Conservation (phyloP, 768 basidiomycete species). For the Psilocybe subaeruginosa region DNA sequence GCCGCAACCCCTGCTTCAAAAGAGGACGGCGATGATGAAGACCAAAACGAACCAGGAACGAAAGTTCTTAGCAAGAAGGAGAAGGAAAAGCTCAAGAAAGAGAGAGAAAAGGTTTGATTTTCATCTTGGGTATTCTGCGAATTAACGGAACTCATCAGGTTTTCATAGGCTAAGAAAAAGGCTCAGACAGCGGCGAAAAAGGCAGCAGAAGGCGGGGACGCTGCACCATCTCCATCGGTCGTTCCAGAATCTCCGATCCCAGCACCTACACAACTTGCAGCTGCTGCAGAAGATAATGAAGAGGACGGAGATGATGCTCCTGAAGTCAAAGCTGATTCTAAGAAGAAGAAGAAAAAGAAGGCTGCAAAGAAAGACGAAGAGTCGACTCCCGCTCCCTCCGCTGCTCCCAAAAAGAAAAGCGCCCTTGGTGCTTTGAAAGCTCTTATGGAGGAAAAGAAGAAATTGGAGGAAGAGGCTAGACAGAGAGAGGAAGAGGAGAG, state of each 20-base stretch:
- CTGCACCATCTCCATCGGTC: slow-evolving; percentile 27
- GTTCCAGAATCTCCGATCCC: slow-evolving; percentile 31
- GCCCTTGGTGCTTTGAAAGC: slow-evolving; percentile 86
- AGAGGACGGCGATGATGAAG: slow-evolving; percentile 49
- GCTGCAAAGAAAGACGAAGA: slow-evolving; percentile 67
- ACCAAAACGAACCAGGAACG: slow-evolving; percentile 57
- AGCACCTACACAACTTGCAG: slow-evolving; percentile 28
- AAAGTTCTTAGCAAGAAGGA: slow-evolving; percentile 91
- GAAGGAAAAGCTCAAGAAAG: slow-evolving; percentile 97
- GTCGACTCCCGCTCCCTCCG: slow-evolving; percentile 42
- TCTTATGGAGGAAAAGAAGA: slow-evolving; percentile 91
- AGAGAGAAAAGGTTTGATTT: slow-evolving; percentile 81
- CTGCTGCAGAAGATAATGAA: slow-evolving; percentile 57
- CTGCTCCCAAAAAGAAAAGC: slow-evolving; percentile 67
- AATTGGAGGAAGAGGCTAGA: slow-evolving; percentile 82
- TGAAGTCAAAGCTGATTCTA: slow-evolving; percentile 55
- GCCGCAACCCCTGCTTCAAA: slow-evolving; percentile 19
- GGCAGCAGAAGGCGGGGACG: slow-evolving; percentile 32
- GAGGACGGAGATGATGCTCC: slow-evolving; percentile 65
- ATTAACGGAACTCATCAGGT: slow-evolving; percentile 10
- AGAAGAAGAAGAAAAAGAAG: slow-evolving; percentile 92
- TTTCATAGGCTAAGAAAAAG: slow-evolving; percentile 86
- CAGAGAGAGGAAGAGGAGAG: slow-evolving; percentile 87
- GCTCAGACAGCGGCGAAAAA: slow-evolving; percentile 91
- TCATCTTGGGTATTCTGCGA: slow-evolving; percentile 3